Percentiles rank a stretch among this genome's conserved stretches.
phyloP scores from a whole-genome alignment of 2,329 filamentous ascomycete species.

The Colletotrichum chlorophyti region DNA sequence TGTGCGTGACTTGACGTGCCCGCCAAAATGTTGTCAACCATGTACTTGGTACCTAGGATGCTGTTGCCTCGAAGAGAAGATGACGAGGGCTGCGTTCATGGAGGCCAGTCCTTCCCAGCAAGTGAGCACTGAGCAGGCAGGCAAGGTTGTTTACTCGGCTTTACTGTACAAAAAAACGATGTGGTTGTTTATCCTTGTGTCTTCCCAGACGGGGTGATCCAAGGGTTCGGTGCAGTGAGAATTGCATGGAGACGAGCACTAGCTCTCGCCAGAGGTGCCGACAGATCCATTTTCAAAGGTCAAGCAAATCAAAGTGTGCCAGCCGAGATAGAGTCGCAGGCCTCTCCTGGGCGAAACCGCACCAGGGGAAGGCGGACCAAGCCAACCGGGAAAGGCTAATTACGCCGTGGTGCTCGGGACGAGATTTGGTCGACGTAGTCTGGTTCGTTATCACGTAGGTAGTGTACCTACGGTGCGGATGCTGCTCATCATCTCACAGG shows the following conservation, averaged over 20 bases:
- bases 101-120: too few species aligned
- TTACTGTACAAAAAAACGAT: slow-evolving; percentile 13
- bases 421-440: not conserved
- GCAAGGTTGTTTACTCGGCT: too few species aligned
- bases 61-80: too few species aligned
- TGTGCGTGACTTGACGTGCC: too few species aligned
- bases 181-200: slow-evolving; percentile 1
- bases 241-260: slow-evolving; percentile 15
- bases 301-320: slow-evolving; percentile 16
- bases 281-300: slow-evolving; percentile 18
- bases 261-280: slow-evolving; percentile 22
- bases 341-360: not conserved
- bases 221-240: slow-evolving; percentile 17
- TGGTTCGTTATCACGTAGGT: not conserved
- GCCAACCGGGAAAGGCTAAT: slow-evolving; percentile 27
- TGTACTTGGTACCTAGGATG: too few species aligned
- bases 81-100: too few species aligned
- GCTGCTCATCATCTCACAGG: too few species aligned
- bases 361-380: slow-evolving; percentile 16
- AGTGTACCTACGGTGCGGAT: too few species aligned
- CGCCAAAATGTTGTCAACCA: too few species aligned
- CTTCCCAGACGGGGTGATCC: not conserved
- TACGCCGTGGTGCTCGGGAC: slow-evolving; percentile 14
- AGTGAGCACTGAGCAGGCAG: too few species aligned
- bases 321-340: slow-evolving; percentile 13